Evolutionary conservation across 345 rosid genomes (phyloP).

Genomic region (Lepidium sativum): DNA sequence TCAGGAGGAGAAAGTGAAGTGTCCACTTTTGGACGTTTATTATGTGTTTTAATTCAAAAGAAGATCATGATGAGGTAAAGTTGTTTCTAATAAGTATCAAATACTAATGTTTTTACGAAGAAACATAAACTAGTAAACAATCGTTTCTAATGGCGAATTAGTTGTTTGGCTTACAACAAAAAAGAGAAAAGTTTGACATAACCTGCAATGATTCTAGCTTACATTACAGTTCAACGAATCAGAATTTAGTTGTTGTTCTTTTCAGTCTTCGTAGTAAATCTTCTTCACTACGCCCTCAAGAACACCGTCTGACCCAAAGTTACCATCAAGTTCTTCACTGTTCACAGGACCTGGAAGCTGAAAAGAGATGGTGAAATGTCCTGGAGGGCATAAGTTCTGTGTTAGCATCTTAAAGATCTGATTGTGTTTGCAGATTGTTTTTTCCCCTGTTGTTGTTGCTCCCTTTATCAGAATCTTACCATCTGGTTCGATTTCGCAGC

Average conservation of each 20-base stretch:
- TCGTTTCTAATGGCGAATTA: background rate
- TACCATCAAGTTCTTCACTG: constrained; percentile 34
- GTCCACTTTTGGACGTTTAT: constrained; percentile 63
- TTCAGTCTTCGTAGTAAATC: constrained; percentile 18
- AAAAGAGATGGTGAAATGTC: constrained; percentile 57
- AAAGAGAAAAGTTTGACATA: background rate
- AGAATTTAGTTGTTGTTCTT: background rate
- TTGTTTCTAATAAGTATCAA: background rate
- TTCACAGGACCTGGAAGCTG: constrained; percentile 78
- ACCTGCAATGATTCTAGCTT: background rate
- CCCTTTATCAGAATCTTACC: constrained; percentile 63
- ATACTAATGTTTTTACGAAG: background rate
- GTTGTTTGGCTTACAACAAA: background rate
- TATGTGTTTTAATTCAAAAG: constrained; percentile 92
- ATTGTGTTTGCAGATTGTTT: constrained; percentile 43
- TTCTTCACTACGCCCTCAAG: constrained; percentile 73
- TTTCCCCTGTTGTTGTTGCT: constrained; percentile 67
- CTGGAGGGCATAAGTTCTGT: constrained; percentile 65
- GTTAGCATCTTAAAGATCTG: constrained; percentile 59
- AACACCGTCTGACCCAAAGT: constrained; percentile 53
- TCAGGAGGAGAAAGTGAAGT: constrained; percentile 67
- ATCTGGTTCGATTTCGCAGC: constrained; percentile 50
- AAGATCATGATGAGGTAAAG: constrained; percentile 69
- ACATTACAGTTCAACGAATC: background rate
- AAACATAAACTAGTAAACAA: background rate